phyloP scores from a whole-genome alignment of 192 early-diverging fungal genomes.

The Chytriomyces confervae region DNA sequence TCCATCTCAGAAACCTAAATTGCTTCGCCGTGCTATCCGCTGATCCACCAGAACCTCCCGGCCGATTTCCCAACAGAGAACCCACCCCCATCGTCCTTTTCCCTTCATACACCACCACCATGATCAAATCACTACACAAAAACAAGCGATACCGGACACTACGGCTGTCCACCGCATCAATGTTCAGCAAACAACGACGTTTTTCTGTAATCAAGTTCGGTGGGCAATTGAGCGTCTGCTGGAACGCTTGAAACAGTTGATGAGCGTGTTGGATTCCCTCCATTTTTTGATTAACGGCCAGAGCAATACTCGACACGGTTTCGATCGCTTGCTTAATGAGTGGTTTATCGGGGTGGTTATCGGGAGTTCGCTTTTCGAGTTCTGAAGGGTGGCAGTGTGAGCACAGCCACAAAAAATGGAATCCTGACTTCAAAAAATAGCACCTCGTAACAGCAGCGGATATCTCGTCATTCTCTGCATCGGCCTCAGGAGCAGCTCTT shows the following conservation, averaged over 20 bases:
- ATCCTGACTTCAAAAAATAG: neutral
- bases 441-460: slow-evolving; percentile 52
- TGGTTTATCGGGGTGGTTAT: slow-evolving; percentile 54
- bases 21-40: slow-evolving; percentile 31
- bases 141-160: slow-evolving; percentile 42
- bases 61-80: neutral
- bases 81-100: slow-evolving; percentile 23
- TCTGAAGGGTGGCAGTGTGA: slow-evolving; percentile 41
- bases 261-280: slow-evolving; percentile 52
- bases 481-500: slow-evolving; percentile 48
- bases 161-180: slow-evolving; percentile 50
- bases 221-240: slow-evolving; percentile 61
- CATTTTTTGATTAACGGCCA: slow-evolving; percentile 62
- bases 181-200: slow-evolving; percentile 51
- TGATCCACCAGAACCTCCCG: slow-evolving; percentile 2
- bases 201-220: slow-evolving; percentile 51
- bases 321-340: slow-evolving; percentile 48
- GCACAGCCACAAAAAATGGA: neutral
- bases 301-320: slow-evolving; percentile 52
- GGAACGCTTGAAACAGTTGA: slow-evolving; percentile 58
- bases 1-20: slow-evolving; percentile 50
- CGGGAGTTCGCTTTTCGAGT: slow-evolving; percentile 53
- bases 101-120: slow-evolving; percentile 42
- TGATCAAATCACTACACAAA: slow-evolving; percentile 57
- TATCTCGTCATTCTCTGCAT: slow-evolving; percentile 55